Evolutionary conservation across 2,329 filamentous ascomycete genomes (phyloP), one percentile per base, ranked within the genome.

Genomic region (Sphaerulina populicola): DNA sequence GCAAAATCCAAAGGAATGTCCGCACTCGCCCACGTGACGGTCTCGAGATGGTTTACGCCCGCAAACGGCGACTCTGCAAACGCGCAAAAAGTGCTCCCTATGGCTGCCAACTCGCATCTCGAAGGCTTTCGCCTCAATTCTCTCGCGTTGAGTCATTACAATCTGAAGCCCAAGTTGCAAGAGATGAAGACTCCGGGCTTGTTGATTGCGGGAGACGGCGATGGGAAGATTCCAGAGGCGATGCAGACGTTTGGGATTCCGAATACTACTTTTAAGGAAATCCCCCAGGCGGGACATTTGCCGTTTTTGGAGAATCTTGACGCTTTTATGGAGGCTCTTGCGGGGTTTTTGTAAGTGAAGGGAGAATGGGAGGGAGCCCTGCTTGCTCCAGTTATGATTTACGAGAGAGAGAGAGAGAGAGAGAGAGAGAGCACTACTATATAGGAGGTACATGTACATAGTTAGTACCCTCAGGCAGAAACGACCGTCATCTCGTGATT

Each of bases 241-340:
- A 94, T 94, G 87, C 81, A 83, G 48, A 65, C 71, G 14, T 66
- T 88, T 38, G 82, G 83, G 0, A 66, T 71, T 8, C 65, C 68
- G 0, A 79, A 77, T 0, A 77, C 76, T 0, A 75, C 79, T 52
- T 75, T 89, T 57, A 80, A 77, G 64, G 68, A 85, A 51, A 78
- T 94, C 8, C 78, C 85, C 0, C 72, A 76, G 7, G 81, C 87
- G 0, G 88, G 88, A 0, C 88, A 94, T 71, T 69, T 94, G 62
- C 88, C 88, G 0, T 94, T 94, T 86, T 82, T 82, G 43, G 88
- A 94, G 69, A 78, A 80, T 58, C 82, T 86, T 0, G 69, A 74
- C 51, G 80, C 76, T 3, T 89, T 90, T 65, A 83, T 83, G 64
- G 71, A 77, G 27, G 79, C 79, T 41, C 72, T 91, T 2, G 70